phyloP scores from a whole-genome alignment of 2,329 filamentous ascomycete genomes.

The Orbilia quercus region DNA sequence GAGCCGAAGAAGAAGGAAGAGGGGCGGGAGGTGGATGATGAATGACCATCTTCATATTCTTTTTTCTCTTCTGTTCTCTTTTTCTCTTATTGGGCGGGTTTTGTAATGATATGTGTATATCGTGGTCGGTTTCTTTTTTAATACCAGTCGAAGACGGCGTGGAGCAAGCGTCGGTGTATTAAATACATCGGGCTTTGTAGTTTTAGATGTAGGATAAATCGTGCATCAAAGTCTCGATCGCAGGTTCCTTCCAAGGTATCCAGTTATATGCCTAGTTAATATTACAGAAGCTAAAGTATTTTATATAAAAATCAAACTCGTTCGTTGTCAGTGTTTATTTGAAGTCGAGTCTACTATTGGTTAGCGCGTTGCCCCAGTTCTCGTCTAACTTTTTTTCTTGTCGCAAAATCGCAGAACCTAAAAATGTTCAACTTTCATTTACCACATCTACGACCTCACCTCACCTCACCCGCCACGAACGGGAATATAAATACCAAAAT shows the following conservation, averaged over 20 bases:
- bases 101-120: too few relatives aligned
- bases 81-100: too few relatives aligned
- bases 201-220: not conserved
- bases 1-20: slow-evolving; percentile 47
- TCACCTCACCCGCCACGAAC: not conserved
- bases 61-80: not conserved
- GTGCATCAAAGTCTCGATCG: not conserved
- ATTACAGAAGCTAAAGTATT: too few relatives aligned
- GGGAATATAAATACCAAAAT: slow-evolving; percentile 25
- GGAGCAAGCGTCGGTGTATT: too few relatives aligned
- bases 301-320: too few relatives aligned
- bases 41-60: not conserved
- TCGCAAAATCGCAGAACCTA: slow-evolving; percentile 46
- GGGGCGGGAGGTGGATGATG: slow-evolving; percentile 3
- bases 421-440: slow-evolving; percentile 12
- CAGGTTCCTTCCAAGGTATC: too few relatives aligned
- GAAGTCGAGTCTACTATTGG: too few relatives aligned
- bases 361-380: not conserved
- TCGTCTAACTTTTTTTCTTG: not conserved
- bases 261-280: too few relatives aligned
- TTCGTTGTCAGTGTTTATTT: too few relatives aligned
- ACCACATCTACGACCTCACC: not conserved
- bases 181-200: not conserved
- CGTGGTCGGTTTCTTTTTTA: too few relatives aligned
- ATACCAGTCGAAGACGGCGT: too few relatives aligned